Conservation (phyloP, 2,329 filamentous ascomycete species). For the Fusarium brachygibbosum region DNA sequence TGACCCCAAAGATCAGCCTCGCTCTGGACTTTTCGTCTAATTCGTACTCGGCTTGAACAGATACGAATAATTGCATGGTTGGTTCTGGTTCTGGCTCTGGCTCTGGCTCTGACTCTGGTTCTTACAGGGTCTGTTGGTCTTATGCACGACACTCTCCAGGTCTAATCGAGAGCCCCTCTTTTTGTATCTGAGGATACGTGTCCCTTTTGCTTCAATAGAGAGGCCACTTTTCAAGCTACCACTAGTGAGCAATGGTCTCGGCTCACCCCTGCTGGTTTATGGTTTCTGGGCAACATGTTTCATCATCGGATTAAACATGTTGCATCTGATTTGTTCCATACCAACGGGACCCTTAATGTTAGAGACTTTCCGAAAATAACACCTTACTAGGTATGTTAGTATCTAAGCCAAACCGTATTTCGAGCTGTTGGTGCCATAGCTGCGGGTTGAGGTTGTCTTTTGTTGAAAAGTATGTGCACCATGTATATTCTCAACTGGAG, state of each 20-base stretch:
- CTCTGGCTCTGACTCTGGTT: too few species aligned
- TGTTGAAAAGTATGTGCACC: not conserved
- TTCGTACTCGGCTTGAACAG: conserved; percentile 32
- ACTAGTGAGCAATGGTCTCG: conserved; percentile 9
- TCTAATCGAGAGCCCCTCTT: conserved; percentile 19
- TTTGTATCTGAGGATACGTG: conserved; percentile 37
- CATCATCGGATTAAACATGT: not conserved
- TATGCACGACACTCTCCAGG: conserved; percentile 32
- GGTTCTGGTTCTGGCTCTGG: not conserved
- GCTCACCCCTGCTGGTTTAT: conserved; percentile 12
- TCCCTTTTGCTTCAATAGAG: conserved; percentile 15
- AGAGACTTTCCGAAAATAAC: not conserved
- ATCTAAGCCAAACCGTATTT: not conserved
- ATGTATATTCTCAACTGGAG: not conserved
- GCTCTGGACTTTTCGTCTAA: conserved; percentile 1
- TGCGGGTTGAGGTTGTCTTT: not conserved
- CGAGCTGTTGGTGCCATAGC: not conserved
- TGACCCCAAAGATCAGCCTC: conserved; percentile 3
- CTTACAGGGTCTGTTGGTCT: conserved; percentile 12
- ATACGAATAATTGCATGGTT: conserved; percentile 10
- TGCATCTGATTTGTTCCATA: conserved; percentile 5
- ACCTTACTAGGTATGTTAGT: not conserved
- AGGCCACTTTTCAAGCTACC: conserved; percentile 32
- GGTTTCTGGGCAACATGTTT: not conserved
- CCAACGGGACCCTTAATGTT: conserved; percentile 1